phyloP scores from a whole-genome alignment of 1,284 basidiomycete species.

The Apiotrichum akiyoshidainum region DNA sequence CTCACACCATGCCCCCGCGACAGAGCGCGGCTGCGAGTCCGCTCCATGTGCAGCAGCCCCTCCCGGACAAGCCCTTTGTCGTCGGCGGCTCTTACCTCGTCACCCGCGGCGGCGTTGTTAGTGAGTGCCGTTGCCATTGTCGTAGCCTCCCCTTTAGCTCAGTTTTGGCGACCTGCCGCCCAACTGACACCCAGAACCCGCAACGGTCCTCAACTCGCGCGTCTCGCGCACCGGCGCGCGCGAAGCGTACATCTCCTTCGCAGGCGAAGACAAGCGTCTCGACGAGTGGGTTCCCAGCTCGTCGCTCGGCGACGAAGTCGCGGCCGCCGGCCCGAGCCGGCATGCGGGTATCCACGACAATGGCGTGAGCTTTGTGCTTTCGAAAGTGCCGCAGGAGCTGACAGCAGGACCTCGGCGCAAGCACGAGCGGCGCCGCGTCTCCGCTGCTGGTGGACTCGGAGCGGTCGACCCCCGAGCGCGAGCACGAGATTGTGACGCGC shows the following conservation, averaged over 20 bases:
- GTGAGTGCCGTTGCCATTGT: conserved; percentile 15
- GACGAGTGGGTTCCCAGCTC: conserved; percentile 67
- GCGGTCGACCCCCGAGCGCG: conserved; percentile 36
- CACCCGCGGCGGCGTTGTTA: conserved; percentile 11
- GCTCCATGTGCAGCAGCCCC: no score
- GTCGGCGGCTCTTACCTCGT: conserved; percentile 24
- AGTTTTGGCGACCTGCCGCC: no score
- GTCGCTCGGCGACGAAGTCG: conserved; percentile 27
- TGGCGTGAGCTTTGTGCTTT: neutral
- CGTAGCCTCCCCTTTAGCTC: neutral
- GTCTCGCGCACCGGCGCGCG: conserved; percentile 12
- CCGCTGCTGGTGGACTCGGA: neutral
- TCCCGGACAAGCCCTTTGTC: conserved; percentile 4
- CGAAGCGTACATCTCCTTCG: conserved; percentile 43
- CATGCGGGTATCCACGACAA: neutral
- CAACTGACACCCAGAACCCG: conserved; percentile 20
- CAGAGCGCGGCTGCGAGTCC: neutral
- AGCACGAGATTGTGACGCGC: conserved; percentile 43
- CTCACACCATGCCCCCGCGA: neutral
- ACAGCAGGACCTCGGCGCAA: neutral
- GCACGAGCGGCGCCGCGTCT: neutral
- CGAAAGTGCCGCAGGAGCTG: neutral
- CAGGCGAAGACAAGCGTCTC: conserved; percentile 62
- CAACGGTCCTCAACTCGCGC: conserved; percentile 30
- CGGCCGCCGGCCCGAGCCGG: conserved; percentile 11